Percentiles rank a stretch among this genome's conserved stretches.
Conservation (phyloP, 2,329 filamentous ascomycete species). For the Penicillium verrucosum region DNA sequence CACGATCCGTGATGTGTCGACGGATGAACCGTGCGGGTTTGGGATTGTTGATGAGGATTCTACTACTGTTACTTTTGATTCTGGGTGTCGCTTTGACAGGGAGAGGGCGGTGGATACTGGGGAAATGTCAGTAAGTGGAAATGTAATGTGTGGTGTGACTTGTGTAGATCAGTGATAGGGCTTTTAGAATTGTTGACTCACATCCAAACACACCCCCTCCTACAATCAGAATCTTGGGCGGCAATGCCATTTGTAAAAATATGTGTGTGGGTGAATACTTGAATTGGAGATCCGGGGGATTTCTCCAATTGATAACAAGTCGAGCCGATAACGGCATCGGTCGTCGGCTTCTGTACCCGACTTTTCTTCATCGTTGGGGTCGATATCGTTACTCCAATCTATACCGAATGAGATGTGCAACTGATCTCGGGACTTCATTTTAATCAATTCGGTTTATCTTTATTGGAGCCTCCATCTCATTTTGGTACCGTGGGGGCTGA, state of each 20-base stretch:
- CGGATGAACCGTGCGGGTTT: constrained; percentile 56
- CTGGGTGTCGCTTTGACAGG: constrained; percentile 58
- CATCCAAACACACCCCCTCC: constrained; percentile 45
- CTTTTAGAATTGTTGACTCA: constrained; percentile 20
- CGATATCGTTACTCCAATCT: background rate
- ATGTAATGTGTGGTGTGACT: background rate
- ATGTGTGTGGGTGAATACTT: background rate
- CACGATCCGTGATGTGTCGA: constrained; percentile 61
- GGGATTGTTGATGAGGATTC: constrained; percentile 56
- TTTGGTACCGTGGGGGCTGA: background rate
- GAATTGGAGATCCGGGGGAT: background rate
- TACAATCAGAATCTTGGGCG: constrained; percentile 40
- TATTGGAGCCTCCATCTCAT: background rate
- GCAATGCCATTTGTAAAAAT: constrained; percentile 28
- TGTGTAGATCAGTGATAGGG: background rate
- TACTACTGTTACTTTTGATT: constrained; percentile 55
- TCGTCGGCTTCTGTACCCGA: background rate
- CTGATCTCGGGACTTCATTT: background rate
- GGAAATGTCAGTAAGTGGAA: background rate
- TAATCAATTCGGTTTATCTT: background rate
- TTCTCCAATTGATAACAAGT: constrained; percentile 1
- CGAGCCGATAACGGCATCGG: constrained; percentile 7
- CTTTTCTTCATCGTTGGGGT: constrained; percentile 5
- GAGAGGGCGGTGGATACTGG: constrained; percentile 65
- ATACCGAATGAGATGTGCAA: background rate